Base-by-base conservation (phyloP, 2,329 filamentous ascomycete species). In the Diaporthe caulivora region DNA sequence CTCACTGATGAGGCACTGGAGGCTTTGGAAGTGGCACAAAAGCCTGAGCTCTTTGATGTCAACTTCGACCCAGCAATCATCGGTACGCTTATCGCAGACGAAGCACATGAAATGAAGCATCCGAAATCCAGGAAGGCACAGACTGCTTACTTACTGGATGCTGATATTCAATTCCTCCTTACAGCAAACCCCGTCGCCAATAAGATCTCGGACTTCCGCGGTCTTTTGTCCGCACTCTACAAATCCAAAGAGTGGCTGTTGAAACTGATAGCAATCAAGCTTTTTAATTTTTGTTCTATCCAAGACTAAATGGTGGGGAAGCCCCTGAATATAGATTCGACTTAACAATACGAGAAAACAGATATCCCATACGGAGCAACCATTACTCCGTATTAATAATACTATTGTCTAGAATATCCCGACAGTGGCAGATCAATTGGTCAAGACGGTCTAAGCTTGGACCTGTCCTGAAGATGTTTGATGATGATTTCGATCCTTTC, bases 101-200 rank as follows among this genome's bases (percentile, higher is more conserved):
- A 73, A 34, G 72, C 65, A 8, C 65, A 70, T 31, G 47, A 70
- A 3, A 65, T 73, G 17, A 70, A 70, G 24, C 17, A 73, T 11
- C 71, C 65, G 11, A 70, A 24, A 17, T 44, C 65, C 1, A 40
- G 5, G 8, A 64, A 26, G 15, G 64, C 65, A 6, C 65, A 73
- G 44, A 37, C 65, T 2, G 55, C 34, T 3, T 73, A 70, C 31
- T 31, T 73, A 29, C 10, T 73, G 3, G 47, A 64, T 13, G 44
- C 71, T 5, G 54, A 73, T 3, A 47, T 70, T 8, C 44, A 53
- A 0, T 70, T 73, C 21, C 71, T 73, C 2, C 64, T 73, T 29
- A 73, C 71, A 3, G 71, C 47, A 5, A 55, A 18, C 15, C 71
- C 71, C 4, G 31, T 55, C 13, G 53, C n/a, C 13, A 73, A 73